Conservation (phyloP, 2,329 filamentous ascomycete genomes). For the Colletotrichum cuscutae region DNA sequence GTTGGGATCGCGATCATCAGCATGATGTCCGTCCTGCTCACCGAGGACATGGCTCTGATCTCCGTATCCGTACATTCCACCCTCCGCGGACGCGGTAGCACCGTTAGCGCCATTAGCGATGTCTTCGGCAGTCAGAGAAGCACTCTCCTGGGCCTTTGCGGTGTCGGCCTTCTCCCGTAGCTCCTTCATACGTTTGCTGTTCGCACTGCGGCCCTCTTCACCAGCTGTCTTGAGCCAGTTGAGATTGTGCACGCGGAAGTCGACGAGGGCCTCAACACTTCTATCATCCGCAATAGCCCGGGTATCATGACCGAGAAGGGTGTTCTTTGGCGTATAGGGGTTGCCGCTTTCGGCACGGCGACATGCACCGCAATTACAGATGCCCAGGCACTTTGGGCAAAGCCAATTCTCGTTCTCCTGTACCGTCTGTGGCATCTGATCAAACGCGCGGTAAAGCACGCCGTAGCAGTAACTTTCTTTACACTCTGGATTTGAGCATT, state of each 20-base stretch:
- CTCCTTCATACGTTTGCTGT: conserved; percentile 67
- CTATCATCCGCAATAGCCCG: conserved; percentile 89
- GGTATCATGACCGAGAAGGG: conserved; percentile 90
- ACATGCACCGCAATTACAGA: conserved; percentile 89
- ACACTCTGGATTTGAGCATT: conserved; percentile 78
- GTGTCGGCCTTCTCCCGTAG: conserved; percentile 66
- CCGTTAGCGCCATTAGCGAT: conserved; percentile 37
- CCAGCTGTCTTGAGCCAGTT: conserved; percentile 77
- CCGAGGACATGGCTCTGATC: conserved; percentile 48
- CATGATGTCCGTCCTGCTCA: conserved; percentile 32
- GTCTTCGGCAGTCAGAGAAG: conserved; percentile 36
- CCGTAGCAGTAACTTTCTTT: conserved; percentile 88
- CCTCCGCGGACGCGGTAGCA: background rate
- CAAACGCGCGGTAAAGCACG: conserved; percentile 90
- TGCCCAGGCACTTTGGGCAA: conserved; percentile 86
- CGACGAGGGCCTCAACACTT: conserved; percentile 89
- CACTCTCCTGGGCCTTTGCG: conserved; percentile 63
- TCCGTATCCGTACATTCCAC: conserved; percentile 41
- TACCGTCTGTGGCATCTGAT: conserved; percentile 84
- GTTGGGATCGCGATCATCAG: conserved; percentile 25
- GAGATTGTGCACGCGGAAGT: conserved; percentile 90
- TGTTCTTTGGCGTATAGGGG: conserved; percentile 88
- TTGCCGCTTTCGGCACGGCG: conserved; percentile 72
- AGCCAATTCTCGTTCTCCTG: conserved; percentile 87
- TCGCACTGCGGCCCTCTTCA: conserved; percentile 66